Evolutionary conservation across 441 rosid genomes (phyloP), one percentile per base, ranked within the genome.

Genomic region (Biscutella laevigata): DNA sequence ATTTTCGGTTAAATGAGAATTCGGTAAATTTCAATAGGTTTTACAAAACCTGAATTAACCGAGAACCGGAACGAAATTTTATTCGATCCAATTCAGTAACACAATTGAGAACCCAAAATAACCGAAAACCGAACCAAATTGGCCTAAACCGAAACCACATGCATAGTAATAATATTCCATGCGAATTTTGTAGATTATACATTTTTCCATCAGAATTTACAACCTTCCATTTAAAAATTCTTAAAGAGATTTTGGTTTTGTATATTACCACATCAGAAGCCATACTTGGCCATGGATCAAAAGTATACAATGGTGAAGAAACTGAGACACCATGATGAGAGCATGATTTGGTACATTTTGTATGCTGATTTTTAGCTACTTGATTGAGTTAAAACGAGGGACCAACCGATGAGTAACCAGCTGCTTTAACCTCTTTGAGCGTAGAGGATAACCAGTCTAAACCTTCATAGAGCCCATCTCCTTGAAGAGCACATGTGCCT

Each of bases 381-480:
- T 1, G 51, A 66, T 12, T 0, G 40, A 14, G 61, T 75, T 73
- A 86, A 66, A 84, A 81, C 9, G 87, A 78, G 57, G 94, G 73
- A 55, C 90, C 90, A 37, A 73, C 79, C 0, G 98, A 91, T 43
- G 95, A 77, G 78, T 72, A 85, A 60, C 98, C 98, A 46, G 90
- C 88, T 27, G 96, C 94, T 74, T 62, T 87, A 84, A 85, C 81
- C 78, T 86, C 94, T 71, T 88, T 88, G 41, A 92, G 73, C 1
- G 94, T 84, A 41, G 78, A 44, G 28, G 94, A 68, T 64, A 92
- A 74, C 99, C 97, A 88, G 70, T 92, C 99, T 77, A 88, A 72
- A 27, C 99, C 99, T 72, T 92, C 97, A 5, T 92, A 92, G 22
- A 92, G 94, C 20, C 99, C 99, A 44, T 86, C 99, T 64, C 99